Evolutionary conservation across 164 flowering plant species (phyloP).

Genomic region (Berberis thunbergii): DNA sequence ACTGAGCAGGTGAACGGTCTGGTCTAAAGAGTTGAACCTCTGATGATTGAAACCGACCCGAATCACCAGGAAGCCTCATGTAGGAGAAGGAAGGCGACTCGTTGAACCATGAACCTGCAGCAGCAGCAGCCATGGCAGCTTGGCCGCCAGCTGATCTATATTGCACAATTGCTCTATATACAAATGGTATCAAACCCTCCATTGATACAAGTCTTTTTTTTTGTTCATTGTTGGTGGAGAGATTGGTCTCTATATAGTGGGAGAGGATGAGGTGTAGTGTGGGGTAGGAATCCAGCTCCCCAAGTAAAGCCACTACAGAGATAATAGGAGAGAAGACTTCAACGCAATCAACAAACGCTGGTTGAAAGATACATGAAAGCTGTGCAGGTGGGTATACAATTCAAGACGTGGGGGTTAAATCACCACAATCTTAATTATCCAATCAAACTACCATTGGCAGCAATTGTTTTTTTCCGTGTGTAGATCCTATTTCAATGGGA

Average conservation of each 20-base stretch:
- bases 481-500: too few species aligned
- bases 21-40: conserved; percentile 33
- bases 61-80: conserved; percentile 67
- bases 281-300: background rate
- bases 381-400: background rate
- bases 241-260: background rate
- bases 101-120: conserved; percentile 24
- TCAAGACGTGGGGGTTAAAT: background rate
- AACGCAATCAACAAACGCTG: background rate
- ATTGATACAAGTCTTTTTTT: conserved; percentile 14
- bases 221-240: too few species aligned
- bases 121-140: conserved; percentile 1
- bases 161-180: conserved; percentile 58
- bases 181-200: conserved; percentile 85
- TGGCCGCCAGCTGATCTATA: conserved; percentile 37
- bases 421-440: too few species aligned
- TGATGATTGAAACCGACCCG: conserved; percentile 54
- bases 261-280: background rate
- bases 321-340: background rate
- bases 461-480: too few species aligned
- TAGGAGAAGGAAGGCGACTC: conserved; percentile 70
- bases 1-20: conserved; percentile 21
- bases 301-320: background rate
- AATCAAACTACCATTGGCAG: too few species aligned
- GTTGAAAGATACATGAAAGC: background rate